These are phyloP conservation scores for Fraxinus sp. DNA, from an alignment of 305 asterid species.

Conservation along the genomic window DNA sequence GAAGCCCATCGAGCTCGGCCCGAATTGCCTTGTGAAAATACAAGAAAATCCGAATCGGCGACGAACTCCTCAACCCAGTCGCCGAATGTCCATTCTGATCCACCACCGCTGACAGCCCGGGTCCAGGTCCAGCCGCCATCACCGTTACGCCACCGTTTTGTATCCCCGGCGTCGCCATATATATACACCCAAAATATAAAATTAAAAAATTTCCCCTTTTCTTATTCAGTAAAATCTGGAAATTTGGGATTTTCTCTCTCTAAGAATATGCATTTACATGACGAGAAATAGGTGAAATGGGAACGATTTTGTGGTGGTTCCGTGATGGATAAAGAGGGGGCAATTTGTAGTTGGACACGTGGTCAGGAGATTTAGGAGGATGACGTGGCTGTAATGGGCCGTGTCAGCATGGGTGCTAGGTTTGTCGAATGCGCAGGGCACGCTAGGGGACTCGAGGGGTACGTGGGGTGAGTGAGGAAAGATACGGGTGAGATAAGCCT, in stretches of 20 bases:
- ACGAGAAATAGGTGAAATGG: constrained; percentile 18
- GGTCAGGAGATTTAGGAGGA: constrained; percentile 30
- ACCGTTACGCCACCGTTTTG: constrained; percentile 59
- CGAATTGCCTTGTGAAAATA: constrained; percentile 87
- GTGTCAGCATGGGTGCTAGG: constrained; percentile 46
- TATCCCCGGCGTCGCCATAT: constrained; percentile 61
- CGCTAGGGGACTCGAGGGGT: constrained; percentile 45
- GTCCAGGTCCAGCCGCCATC: constrained; percentile 41
- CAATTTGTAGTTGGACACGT: constrained; percentile 64
- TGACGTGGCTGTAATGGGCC: constrained; percentile 57
- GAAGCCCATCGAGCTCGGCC: constrained; percentile 71
- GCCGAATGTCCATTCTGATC: constrained; percentile 55
- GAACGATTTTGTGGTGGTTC: constrained; percentile 8
- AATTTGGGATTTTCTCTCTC: constrained; percentile 19
- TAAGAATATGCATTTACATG: neutral
- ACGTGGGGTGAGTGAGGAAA: constrained; percentile 32
- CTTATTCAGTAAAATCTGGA: constrained; percentile 12
- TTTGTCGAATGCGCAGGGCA: constrained; percentile 46
- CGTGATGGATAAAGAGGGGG: constrained; percentile 51
- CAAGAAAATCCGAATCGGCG: constrained; percentile 78
- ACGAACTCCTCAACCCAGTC: constrained; percentile 45
- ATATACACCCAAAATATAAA: neutral
- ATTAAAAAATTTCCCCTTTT: neutral
- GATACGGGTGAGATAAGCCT: constrained; percentile 14
- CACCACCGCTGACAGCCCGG: constrained; percentile 35